These are phyloP conservation scores for Pseudocercospora eumusae DNA, from an alignment of 2,329 filamentous ascomycete species.

Conservation along the genomic window DNA sequence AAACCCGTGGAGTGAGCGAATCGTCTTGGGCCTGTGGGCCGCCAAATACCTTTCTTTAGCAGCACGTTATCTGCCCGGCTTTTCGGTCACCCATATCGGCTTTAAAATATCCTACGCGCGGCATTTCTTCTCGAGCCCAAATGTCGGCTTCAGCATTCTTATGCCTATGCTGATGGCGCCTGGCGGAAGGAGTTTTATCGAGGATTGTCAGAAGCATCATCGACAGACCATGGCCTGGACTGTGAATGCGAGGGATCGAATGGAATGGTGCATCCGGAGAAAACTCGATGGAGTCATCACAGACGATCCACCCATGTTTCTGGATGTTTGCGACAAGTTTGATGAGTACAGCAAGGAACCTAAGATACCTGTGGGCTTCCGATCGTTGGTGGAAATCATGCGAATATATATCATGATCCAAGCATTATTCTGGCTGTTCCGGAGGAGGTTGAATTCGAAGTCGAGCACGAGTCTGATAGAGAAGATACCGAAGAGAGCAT, in stretches of 20 bases:
- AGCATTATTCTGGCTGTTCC: conserved; percentile 27
- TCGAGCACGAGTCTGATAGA: conserved; percentile 20
- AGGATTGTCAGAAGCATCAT: conserved; percentile 44
- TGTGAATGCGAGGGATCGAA: conserved; percentile 74
- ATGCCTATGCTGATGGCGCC: conserved; percentile 68
- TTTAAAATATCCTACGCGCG: conserved; percentile 67
- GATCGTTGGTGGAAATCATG: conserved; percentile 22
- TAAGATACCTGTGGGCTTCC: conserved; percentile 19
- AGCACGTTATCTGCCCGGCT: conserved; percentile 62
- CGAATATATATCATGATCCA: conserved; percentile 26
- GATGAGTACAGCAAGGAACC: conserved; percentile 37
- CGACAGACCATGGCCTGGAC: conserved; percentile 79
- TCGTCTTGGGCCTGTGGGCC: conserved; percentile 82
- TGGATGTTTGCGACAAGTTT: conserved; percentile 58
- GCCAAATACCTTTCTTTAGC: conserved; percentile 69
- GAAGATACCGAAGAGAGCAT: conserved; percentile 17
- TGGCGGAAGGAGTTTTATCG: conserved; percentile 66
- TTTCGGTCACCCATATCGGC: conserved; percentile 67
- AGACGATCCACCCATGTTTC: conserved; percentile 72
- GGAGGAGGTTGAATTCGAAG: conserved; percentile 18
- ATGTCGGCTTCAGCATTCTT: conserved; percentile 76
- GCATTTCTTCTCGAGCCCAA: conserved; percentile 67
- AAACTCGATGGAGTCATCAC: conserved; percentile 79
- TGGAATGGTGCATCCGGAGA: conserved; percentile 75
- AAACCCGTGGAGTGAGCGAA: conserved; percentile 68